Conservation (phyloP, 352 stramenopile species). For the Globisporangium recalcitrans region DNA sequence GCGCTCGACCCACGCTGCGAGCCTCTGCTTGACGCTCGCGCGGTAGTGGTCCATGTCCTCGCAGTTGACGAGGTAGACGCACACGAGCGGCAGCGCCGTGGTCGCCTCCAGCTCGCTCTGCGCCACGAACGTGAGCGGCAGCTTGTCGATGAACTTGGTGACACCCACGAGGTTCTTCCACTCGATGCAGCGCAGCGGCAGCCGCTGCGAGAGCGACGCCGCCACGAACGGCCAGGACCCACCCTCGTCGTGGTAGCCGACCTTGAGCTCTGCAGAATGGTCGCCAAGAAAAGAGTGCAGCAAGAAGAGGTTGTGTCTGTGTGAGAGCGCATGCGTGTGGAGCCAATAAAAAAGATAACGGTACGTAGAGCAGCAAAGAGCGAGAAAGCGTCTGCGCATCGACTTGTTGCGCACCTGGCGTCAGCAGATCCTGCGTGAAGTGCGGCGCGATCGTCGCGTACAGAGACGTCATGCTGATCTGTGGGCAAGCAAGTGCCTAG, state of each 20-base stretch:
- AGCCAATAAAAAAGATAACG: background rate
- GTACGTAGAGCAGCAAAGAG: background rate
- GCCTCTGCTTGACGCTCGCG: conserved; percentile 32
- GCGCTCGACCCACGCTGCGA: conserved; percentile 59
- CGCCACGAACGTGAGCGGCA: conserved; percentile 44
- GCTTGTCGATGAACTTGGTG: conserved; percentile 22
- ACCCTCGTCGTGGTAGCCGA: conserved; percentile 65
- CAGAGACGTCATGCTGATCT: conserved; percentile 42
- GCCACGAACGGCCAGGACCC: conserved; percentile 81
- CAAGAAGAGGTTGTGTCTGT: background rate
- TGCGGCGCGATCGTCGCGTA: conserved; percentile 65
- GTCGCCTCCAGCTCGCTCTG: conserved; percentile 16
- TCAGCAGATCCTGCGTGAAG: conserved; percentile 65
- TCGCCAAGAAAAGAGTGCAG: background rate
- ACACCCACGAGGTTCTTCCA: conserved; percentile 79
- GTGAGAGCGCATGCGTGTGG: no score
- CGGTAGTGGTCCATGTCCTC: conserved; percentile 80
- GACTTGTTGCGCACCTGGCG: conserved; percentile 23
- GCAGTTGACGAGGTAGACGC: conserved; percentile 80
- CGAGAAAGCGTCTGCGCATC: background rate
- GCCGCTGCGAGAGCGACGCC: conserved; percentile 47
- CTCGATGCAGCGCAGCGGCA: conserved; percentile 72
- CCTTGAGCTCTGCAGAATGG: conserved; percentile 34
- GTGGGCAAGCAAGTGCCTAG: no score
- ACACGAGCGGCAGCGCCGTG: conserved; percentile 38